phyloP scores from a whole-genome alignment of 2,329 filamentous ascomycete genomes.

The Alternaria incomplexa region DNA sequence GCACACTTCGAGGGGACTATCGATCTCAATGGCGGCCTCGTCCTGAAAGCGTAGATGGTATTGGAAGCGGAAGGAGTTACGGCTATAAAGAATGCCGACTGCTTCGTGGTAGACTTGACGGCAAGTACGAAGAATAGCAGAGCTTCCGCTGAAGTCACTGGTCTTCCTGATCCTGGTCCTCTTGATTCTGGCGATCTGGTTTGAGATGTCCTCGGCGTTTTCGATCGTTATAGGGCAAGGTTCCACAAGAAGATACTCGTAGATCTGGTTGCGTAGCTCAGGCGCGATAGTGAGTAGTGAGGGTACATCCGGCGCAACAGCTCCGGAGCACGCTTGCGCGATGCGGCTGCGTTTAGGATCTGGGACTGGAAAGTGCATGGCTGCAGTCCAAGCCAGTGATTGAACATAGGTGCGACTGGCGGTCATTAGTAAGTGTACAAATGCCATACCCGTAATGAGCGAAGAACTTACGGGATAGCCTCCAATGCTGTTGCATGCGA shows the following conservation, averaged over 20 bases:
- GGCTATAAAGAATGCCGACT: background rate
- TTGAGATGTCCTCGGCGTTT: no score
- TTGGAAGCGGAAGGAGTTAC: background rate
- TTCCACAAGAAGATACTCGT: background rate
- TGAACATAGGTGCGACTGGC: background rate
- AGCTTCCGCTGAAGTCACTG: no score
- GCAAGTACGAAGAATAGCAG: background rate
- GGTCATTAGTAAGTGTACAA: background rate
- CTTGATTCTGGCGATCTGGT: no score
- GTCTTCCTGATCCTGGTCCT: no score
- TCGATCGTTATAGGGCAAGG: background rate
- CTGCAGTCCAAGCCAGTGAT: background rate
- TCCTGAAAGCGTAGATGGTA: no score
- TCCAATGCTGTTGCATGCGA: background rate
- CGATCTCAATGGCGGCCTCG: no score
- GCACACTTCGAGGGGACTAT: background rate
- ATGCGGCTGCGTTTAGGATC: background rate
- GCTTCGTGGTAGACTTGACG: background rate
- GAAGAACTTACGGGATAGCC: background rate
- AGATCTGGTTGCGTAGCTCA: background rate
- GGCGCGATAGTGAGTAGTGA: background rate
- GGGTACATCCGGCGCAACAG: no score
- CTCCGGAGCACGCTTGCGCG: background rate
- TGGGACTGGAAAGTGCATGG: background rate
- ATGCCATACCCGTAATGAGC: accelerated